These are phyloP conservation scores for Dactylonectria estremocensis DNA, from an alignment of 2,329 filamentous ascomycete species.

Conservation along the genomic window DNA sequence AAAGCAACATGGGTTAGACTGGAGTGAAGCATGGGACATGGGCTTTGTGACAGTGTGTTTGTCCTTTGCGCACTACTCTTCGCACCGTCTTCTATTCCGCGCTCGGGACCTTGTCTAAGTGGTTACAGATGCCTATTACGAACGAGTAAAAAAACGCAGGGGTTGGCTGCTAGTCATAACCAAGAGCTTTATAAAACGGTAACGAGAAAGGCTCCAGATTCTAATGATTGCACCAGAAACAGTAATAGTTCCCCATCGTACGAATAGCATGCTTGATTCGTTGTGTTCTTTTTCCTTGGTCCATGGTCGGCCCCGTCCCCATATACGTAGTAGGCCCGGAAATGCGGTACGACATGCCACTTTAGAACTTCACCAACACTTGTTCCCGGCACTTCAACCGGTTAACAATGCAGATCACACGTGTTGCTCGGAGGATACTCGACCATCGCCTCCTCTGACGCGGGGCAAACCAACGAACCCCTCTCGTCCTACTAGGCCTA, in stretches of 20 bases:
- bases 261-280: background rate
- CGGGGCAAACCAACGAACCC: background rate
- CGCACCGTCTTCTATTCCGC: background rate
- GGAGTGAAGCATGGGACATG: no score
- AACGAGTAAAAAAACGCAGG: background rate
- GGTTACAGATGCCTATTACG: background rate
- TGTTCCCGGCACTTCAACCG: background rate
- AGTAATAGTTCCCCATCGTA: background rate
- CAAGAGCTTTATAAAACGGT: background rate
- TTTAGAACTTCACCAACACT: background rate
- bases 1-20: background rate
- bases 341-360: background rate
- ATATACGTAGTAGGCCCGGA: background rate
- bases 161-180: no score
- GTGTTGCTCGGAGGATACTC: background rate
- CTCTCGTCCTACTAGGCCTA: conserved; percentile 23
- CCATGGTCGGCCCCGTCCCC: background rate
- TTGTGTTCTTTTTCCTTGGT: background rate
- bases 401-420: background rate
- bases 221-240: background rate
- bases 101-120: background rate
- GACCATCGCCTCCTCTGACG: conserved; percentile 7
- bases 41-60: background rate
- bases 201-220: background rate
- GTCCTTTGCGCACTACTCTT: background rate